A percentile compares a stretch with the other conserved stretches of the same genome.
Evolutionary conservation across 371 early-diverging fungal species (phyloP).

Genomic region (Zychaea mexicana): DNA sequence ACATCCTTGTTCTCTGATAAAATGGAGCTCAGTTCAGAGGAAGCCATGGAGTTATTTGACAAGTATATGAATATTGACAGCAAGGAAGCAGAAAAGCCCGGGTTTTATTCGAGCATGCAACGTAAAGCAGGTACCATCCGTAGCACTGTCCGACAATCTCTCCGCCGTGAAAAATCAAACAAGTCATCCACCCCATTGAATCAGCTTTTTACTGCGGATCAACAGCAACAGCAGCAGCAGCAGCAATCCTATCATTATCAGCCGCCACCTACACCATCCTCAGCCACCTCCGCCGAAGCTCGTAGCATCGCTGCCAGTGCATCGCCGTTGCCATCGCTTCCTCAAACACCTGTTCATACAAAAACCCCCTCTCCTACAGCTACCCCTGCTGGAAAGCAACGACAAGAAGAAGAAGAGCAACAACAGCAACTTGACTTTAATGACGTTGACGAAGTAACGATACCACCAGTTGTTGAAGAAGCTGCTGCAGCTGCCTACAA

Average conservation of each 20-base stretch:
- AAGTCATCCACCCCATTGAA: conserved; percentile 17
- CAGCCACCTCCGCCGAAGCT: not conserved
- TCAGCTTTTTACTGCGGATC: conserved; percentile 10
- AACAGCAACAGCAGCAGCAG: not conserved
- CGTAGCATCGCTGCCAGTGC: not conserved
- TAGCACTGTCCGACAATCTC: conserved; percentile 21
- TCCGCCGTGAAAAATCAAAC: conserved; percentile 29
- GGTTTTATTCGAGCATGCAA: conserved; percentile 14
- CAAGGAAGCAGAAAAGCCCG: not conserved
- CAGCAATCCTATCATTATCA: no score
- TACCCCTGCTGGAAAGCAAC: not conserved
- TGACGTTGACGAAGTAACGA: not conserved
- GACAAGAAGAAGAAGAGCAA: not conserved
- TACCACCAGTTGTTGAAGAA: not conserved
- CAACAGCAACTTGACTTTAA: not conserved
- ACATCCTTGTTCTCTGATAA: conserved; percentile 43
- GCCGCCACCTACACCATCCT: not conserved
- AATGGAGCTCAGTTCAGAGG: conserved; percentile 32
- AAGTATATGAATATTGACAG: conserved; percentile 22
- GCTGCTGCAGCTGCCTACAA: not conserved
- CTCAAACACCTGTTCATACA: not conserved
- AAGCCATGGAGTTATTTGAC: conserved; percentile 31
- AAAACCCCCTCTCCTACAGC: not conserved
- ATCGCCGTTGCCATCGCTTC: not conserved
- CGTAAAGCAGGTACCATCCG: conserved; percentile 22